Evolutionary conservation across 164 flowering plant genomes (phyloP), one percentile per base, ranked within the genome.

Genomic region (Sextonia rubra): DNA sequence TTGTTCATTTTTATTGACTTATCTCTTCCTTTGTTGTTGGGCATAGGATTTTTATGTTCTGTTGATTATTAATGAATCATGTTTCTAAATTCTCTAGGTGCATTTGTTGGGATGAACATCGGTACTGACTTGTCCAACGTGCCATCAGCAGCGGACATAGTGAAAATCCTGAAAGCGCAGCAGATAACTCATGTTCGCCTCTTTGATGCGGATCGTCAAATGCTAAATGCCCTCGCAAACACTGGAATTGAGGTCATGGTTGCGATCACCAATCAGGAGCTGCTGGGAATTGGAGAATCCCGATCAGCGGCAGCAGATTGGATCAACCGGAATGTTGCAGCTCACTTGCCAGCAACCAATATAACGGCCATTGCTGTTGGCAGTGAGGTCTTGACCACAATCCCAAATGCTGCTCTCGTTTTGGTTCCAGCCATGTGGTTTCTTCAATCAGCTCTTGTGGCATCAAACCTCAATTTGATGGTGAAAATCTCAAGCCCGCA

Each of bases 281-380:
- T 92, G 18, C 79, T 89, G 27, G 85, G 90, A 23, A 85, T 92
- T 55, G 95, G 97, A 66, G 67, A 86, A 77, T 86, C 87, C 47
- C 88, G 89, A 24, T 78, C 96, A 47, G 47, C 76, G 20, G 97
- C 98, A 3, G 97, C 97, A 12, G 83, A 84, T n/a, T 93, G 98
- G 98, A 47, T 91, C 66, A 91, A 86, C 71, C 83, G 80, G 78
- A 93, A 93, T 77, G 86, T 93, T 56, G 89, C 83, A 23, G 79
- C 96, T 32, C 85, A 84, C 73, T 22, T 89, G 66, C 97, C 97
- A 30, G 78, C 82, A 47, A 89, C 93, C 69, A 92, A 93, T 78
- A 90, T 93, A 63, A 91, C 98, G 12, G 86, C 91, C 69, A 87
- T 93, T 77, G 92, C 98, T 22, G 94, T 91, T 66, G 97, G 97